Base-by-base conservation (phyloP, 345 rosid species). In the Acer negundo region DNA sequence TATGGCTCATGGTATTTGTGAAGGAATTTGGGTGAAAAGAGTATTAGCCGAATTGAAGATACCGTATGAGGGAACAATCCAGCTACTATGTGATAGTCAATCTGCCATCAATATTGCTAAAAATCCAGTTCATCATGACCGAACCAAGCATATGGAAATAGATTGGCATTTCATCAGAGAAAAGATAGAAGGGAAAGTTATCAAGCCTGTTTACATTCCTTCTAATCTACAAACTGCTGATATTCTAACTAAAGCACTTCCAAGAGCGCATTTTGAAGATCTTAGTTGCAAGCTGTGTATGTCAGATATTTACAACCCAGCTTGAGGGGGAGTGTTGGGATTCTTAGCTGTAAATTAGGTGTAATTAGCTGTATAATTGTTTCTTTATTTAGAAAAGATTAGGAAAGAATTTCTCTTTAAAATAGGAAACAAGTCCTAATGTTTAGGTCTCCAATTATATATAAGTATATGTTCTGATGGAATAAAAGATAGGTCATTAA, bases 101-200 rank as follows among this genome's bases (percentile, higher is more conserved):
- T 10, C 67, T 28, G 47, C 76, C 13, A 73, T 56, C 15, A 58
- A 67, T 8, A 31, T 73, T 31, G 67, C 67, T 13, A 56, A 38
- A 3, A 73, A 73, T 40, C 67, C 24, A n/a, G 51, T 73, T 15
- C 76, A 58, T 26, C 67, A 59, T 42, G 17, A 73, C n/a, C 44
- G 24, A 2, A 73, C 67, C 15, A 73, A 73, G 28, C 51, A 73
- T 35, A 31, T 70, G 10, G 72, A 68, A 17, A 68, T 68, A 26
- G 72, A 68, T 44, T 0, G 9, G 49, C 51, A 68, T 49, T 70
- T 70, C 51, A 70, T 70, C 62, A 46, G 19, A 19, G 61, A 70
- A 23, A 49, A 51, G 8, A 51, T 73, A 19, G 10, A 40, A 26
- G 28, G 23, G 7, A 51, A 42, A 22, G 16, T 35, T 5, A 38